Conservation (phyloP, 225 moss, liverwort and hornwort genomes). For the Bryoerythrophyllum caledonicum region DNA sequence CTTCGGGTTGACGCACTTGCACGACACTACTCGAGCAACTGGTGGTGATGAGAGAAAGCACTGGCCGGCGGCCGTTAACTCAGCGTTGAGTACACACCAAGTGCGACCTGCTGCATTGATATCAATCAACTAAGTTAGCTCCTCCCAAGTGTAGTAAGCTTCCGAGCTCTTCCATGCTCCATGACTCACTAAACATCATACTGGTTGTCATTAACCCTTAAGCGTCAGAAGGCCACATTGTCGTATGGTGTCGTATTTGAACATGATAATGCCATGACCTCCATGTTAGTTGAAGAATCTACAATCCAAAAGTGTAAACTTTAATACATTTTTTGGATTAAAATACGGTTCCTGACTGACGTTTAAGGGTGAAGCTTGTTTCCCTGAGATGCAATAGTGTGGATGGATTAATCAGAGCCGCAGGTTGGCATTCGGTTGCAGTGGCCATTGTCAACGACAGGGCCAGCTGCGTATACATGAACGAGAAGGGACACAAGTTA, state of each 20-base stretch:
- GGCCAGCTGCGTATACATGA: not conserved
- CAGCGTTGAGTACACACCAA: slow-evolving; percentile 9
- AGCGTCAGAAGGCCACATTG: no score
- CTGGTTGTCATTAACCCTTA: no score
- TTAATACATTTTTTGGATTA: no score
- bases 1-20: slow-evolving; percentile 19
- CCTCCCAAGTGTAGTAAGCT: not conserved
- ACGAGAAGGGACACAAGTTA: not conserved
- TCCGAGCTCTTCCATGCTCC: not conserved
- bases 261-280: no score
- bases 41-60: not conserved
- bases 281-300: no score
- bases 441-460: slow-evolving; percentile 9
- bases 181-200: not conserved
- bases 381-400: no score
- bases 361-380: not conserved
- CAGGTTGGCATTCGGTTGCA: no score
- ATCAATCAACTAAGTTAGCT: not conserved
- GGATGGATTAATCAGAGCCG: not conserved
- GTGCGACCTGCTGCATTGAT: not conserved
- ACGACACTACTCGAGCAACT: slow-evolving; percentile 15
- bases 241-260: no score
- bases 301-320: no score
- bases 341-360: no score
- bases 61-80: not conserved